Evolutionary conservation across 1,139 yeast species (phyloP), one percentile per base, ranked within the genome.

Genomic region (Diutina siamensis): DNA sequence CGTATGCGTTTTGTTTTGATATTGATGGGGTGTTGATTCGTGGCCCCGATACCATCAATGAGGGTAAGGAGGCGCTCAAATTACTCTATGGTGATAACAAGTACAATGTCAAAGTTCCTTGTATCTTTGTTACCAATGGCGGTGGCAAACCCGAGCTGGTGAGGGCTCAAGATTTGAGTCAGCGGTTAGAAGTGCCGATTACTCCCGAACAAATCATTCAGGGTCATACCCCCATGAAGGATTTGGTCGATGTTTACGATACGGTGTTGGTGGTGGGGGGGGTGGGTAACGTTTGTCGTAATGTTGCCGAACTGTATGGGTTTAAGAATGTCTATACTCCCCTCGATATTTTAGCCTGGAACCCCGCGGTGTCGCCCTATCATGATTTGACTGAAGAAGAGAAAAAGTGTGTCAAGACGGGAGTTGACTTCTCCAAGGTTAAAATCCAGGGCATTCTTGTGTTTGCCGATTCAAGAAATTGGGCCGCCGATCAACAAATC

Each of bases 401-500:
- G 57, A 55, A 67, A 48, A 62, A 57, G 28, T 72, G 74, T 50
- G 75, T 80, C 20, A 68, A 67, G 50, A 47, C 45, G 19, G 80
- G 74, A 47, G 76, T 73, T 31, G 94, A 84, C 60, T 84, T 84
- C 56, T 68, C 78, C 44, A 77, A 81, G 58, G 63, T 72, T 36
- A 58, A 67, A 32, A 80, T 83, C 52, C 86, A 82, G 51, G 89
- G 86, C 19, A 80, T 83, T 50, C 63, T 83, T 55, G 89, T 83
- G 35, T 83, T 83, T 67, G 92, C 92, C 10, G 92, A 83, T 62
- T 79, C 87, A 9, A 72, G 94, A 64, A 85, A 83, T 59, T 84
- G 94, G 94, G 94, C 92, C 45, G 88, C 86, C 33, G 94, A 85
- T 61, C 92, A 83, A 63, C 95, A 85, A 61, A 84, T 85, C 59